Conservation (phyloP, 805 yeast species). For the Ogataea salicorniae region DNA sequence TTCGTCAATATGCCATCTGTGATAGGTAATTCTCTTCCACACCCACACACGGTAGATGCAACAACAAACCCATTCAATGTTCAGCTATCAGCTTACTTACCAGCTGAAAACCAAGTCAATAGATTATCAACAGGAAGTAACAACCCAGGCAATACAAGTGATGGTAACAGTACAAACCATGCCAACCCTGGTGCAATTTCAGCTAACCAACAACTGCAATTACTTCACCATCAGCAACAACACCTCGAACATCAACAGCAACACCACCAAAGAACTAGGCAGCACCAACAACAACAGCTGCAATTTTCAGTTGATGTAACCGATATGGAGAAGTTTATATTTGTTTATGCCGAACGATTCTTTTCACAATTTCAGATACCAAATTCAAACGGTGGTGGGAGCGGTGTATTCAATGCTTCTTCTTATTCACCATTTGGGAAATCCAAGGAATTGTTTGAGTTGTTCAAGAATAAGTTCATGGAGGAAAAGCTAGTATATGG, state of each 20-base stretch:
- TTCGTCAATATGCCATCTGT: neutral
- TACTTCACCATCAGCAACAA: slow-evolving; percentile 1
- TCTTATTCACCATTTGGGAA: slow-evolving; percentile 2
- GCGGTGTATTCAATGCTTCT: neutral
- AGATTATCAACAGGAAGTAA: slow-evolving; percentile 1
- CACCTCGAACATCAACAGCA: slow-evolving; percentile 5
- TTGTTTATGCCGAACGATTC: slow-evolving; percentile 29
- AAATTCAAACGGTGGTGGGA: too few species aligned
- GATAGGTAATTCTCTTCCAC: neutral
- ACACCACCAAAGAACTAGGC: slow-evolving; percentile 2
- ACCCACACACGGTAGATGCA: neutral
- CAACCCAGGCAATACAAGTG: neutral
- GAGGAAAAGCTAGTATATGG: slow-evolving; percentile 25
- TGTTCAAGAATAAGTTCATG: slow-evolving; percentile 28
- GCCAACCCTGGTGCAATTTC: neutral
- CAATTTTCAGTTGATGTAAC: slow-evolving; percentile 16
- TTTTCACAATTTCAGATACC: slow-evolving; percentile 13
- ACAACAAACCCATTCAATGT: neutral
- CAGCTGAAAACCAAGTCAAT: slow-evolving; percentile 6
- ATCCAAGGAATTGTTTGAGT: slow-evolving; percentile 26
- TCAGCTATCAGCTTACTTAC: slow-evolving; percentile 2
- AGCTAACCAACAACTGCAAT: neutral
- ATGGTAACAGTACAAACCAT: neutral
- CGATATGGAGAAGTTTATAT: slow-evolving; percentile 32
- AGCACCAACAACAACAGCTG: neutral